Percentiles rank a stretch among this genome's conserved stretches.
phyloP scores from a whole-genome alignment of 768 basidiomycete genomes.

The Rickenella mellea region DNA sequence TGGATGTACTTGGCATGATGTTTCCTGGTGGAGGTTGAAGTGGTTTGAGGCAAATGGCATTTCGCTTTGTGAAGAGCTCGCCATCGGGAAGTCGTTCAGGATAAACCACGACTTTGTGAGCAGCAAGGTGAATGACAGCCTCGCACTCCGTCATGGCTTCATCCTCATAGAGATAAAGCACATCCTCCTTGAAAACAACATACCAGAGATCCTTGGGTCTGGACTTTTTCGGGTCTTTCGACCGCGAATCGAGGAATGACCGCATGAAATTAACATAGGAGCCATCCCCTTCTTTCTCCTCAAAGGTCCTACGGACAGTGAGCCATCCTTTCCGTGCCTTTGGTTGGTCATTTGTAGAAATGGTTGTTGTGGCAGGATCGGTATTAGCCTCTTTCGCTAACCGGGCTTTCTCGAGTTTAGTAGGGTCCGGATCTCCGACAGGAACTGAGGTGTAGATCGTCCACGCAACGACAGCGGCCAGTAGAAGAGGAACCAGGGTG shows the following conservation, averaged over 20 bases:
- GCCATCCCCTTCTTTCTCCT: constrained; percentile 50
- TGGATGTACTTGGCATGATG: constrained; percentile 39
- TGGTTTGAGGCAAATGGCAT: constrained; percentile 72
- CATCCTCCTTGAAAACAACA: constrained; percentile 82
- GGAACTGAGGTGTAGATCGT: constrained; percentile 81
- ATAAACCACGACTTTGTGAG: constrained; percentile 68
- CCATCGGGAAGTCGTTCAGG: constrained; percentile 73
- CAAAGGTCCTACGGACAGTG: constrained; percentile 71
- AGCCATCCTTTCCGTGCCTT: constrained; percentile 74
- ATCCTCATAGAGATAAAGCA: constrained; percentile 90
- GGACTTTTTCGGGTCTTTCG: constrained; percentile 75
- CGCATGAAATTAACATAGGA: constrained; percentile 75
- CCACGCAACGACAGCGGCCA: constrained; percentile 47
- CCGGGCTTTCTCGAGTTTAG: constrained; percentile 21
- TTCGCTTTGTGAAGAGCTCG: constrained; percentile 85
- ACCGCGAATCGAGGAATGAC: constrained; percentile 71
- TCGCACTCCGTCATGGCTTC: constrained; percentile 86
- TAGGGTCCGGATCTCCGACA: constrained; percentile 44
- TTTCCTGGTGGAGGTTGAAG: constrained; percentile 23
- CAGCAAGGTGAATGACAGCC: constrained; percentile 78
- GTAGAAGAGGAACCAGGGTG: constrained; percentile 77
- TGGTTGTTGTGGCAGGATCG: constrained; percentile 16
- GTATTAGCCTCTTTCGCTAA: constrained; percentile 11
- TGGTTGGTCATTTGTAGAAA: constrained; percentile 45
- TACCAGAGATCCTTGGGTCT: constrained; percentile 91